phyloP scores from a whole-genome alignment of 2,329 filamentous ascomycete genomes.

The Cadophora gregata region DNA sequence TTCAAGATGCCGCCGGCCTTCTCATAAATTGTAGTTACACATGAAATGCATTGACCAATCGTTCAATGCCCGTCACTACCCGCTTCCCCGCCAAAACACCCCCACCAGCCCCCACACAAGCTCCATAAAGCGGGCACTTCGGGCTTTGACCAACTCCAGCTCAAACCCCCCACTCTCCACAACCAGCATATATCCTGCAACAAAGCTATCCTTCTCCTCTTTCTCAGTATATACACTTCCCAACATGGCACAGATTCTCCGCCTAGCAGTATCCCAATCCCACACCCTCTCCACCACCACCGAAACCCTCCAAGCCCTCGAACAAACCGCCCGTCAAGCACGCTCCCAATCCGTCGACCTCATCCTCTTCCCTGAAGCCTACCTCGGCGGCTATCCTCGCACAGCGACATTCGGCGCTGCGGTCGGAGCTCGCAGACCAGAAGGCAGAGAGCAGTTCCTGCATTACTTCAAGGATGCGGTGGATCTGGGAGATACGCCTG shows the following conservation, averaged over 20 bases:
- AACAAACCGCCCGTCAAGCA: slow-evolving; percentile 67
- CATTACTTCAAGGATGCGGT: slow-evolving; percentile 79
- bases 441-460: slow-evolving; percentile 82
- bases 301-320: slow-evolving; percentile 69
- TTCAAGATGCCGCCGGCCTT: neutral
- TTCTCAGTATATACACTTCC: neutral
- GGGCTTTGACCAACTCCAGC: neutral
- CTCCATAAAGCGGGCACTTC: neutral
- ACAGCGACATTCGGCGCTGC: slow-evolving; percentile 78
- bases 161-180: neutral
- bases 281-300: slow-evolving; percentile 53
- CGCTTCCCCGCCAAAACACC: neutral
- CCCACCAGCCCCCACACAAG: neutral
- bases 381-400: slow-evolving; percentile 88
- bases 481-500: slow-evolving; percentile 80
- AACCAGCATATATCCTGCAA: neutral
- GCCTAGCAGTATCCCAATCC: slow-evolving; percentile 56
- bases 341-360: slow-evolving; percentile 63
- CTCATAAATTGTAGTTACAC: neutral
- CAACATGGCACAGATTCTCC: slow-evolving; percentile 36
- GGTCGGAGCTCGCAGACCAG: slow-evolving; percentile 70
- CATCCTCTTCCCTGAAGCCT: slow-evolving; percentile 90
- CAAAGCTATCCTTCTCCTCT: neutral
- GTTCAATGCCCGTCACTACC: neutral
- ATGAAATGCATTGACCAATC: neutral